Conservation (phyloP, 768 basidiomycete genomes). For the Crucibulum laeve region DNA sequence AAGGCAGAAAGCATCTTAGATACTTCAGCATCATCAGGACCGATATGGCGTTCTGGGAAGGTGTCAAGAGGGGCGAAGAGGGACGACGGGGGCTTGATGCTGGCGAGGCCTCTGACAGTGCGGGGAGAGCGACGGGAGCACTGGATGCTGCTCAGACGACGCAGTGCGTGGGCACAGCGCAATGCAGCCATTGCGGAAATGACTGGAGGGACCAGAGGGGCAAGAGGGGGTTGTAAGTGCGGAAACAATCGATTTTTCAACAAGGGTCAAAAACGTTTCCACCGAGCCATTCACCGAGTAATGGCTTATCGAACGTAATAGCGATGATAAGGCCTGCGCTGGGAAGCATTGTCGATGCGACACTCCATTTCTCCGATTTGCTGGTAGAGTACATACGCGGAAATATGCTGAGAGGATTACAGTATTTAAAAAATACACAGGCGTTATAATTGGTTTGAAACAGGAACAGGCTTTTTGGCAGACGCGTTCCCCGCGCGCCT, state of each 20-base stretch:
- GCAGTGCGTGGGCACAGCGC: conserved; percentile 22
- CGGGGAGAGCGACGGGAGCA: conserved; percentile 15
- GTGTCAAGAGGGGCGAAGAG: conserved; percentile 87
- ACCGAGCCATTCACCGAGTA: conserved; percentile 61
- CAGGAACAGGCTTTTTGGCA: conserved; percentile 1
- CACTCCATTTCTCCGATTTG: too few species aligned
- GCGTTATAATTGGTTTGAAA: conserved; percentile 1
- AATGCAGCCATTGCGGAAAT: conserved; percentile 25
- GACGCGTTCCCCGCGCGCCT: background rate
- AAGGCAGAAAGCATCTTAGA: conserved; percentile 77
- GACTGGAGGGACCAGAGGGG: conserved; percentile 15
- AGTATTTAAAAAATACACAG: too few species aligned
- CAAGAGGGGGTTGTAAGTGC: conserved; percentile 19
- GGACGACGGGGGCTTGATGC: conserved; percentile 52
- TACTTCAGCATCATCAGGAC: conserved; percentile 82
- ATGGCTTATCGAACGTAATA: conserved; percentile 25
- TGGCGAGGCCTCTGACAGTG: conserved; percentile 45
- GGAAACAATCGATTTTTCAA: conserved; percentile 12
- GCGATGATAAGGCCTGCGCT: background rate
- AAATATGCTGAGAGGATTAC: background rate
- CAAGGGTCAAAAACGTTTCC: conserved; percentile 29
- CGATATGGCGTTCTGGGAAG: conserved; percentile 88
- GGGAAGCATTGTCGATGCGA: conserved; percentile 1
- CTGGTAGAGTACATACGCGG: background rate
- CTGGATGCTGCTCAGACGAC: conserved; percentile 15